Base-by-base conservation (phyloP, 202 grass and related monocot species). In the Brachypodium distachyon region DNA sequence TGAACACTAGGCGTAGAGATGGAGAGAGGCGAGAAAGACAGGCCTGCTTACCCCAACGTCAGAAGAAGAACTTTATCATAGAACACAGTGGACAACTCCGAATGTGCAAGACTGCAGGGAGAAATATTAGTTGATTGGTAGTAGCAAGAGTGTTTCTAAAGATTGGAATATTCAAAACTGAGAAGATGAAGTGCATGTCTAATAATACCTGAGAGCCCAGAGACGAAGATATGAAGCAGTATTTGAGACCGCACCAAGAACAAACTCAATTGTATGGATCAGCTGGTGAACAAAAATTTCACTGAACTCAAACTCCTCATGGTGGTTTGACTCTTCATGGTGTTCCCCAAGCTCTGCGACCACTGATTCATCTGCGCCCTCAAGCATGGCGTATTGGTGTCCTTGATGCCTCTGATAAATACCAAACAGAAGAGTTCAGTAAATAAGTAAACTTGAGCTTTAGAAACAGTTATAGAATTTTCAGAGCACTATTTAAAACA, bases 251-350 rank as follows among this genome's bases (percentile, higher is more conserved):
- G 89, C 96, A 59, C 96, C 89, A 66, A 99, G 89, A 76, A 99
- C 96, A 89, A 99, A 99, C 82, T 99, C 96, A 29, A 99, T 99
- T 18, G 89, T 92, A 81, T 99, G 96, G 71, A 99, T 99, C 61
- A 99, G 70, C 66, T 99, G 92, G 77, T 99, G 92, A 43, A 99
- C 92, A 83, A 99, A 93, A 81, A 99, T 39, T 87, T 93, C 96
- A 42, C 89, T 89, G 43, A 99, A 95, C 53, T 99, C 92, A 19
- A 98, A 98, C 53, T 95, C 96, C 80, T 87, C 96, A 62, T 92
- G 85, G 32, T 81, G 73, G 31, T 90, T 76, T 9, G 88, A 46
- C 7, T 82, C 79, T 39, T 87, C 81, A 40, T 81, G 80, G 44
- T 95, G 88, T 22, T 85, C 85, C 9, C 51, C 85, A 18, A 85